Evolutionary conservation across 2,329 filamentous ascomycete genomes (phyloP), one percentile per base, ranked within the genome.

Genomic region (Sordariomycetes sp.): DNA sequence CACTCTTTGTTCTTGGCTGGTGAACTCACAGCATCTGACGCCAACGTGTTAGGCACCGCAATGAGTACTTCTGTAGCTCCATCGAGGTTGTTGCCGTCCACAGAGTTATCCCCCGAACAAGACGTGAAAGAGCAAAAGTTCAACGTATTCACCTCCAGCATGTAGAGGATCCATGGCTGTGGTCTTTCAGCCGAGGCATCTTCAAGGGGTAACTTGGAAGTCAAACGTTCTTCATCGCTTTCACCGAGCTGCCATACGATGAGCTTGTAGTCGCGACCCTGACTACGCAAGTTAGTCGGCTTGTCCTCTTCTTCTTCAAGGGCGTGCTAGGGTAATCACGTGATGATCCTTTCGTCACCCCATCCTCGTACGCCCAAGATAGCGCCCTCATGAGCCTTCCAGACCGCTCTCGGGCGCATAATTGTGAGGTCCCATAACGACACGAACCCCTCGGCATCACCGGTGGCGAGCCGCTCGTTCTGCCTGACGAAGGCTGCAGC

Each of bases 51-150:
- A 1, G 92, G 88, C 2, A 92, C 84, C 1, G 86, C 87, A 32
- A 95, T 55, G 5, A 93, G 59, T 5, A 85, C 63, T 37, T 45
- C 35, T 4, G 48, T 41, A 9, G 48, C 34, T 24, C 40, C 20
- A 39, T 35, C 14, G 35, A 33, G 32, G 15, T 40, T 19, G 43
- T 34, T 23, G 25, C 30, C 20, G 8, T 42, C 41, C 14, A 54
- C 42, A 6, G 28, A 58, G 51, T 39, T 64, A 39, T 50, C 79
- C 80, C 9, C 19, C 11, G 33, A 18, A 19, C 33, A 35, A 6
- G 71, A 68, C 3, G 82, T 70, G 54, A 94, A 94, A 2, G 82
- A 72, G 53, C 92, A 98, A 54, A 96, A 98, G 52, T 96, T 98
- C 62, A 96, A 74, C 2, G 90, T 86, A 50, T 95, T 95, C 28